These are phyloP conservation scores for Leishmania aethiopica DNA, from an alignment of 208 protist species.

Conservation along the genomic window DNA sequence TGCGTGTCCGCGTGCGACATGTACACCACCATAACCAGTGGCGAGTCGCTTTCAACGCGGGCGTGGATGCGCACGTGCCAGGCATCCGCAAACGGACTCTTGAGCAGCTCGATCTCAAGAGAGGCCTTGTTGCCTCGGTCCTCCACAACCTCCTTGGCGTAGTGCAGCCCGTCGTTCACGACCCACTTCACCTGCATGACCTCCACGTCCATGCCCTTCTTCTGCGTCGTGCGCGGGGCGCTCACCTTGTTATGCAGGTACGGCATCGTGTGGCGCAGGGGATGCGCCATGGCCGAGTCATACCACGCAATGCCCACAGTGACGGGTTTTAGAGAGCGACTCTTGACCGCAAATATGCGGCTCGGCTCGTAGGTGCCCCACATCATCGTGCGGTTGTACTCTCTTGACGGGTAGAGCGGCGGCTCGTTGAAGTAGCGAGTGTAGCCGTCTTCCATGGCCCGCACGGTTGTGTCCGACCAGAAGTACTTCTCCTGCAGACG, in stretches of 20 bases:
- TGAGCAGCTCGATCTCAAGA: slow-evolving; percentile 81
- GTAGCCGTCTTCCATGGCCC: slow-evolving; percentile 62
- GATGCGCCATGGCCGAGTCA: slow-evolving; percentile 53
- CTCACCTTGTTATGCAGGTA: slow-evolving; percentile 75
- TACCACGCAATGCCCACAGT: slow-evolving; percentile 86
- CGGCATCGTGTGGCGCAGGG: slow-evolving; percentile 67
- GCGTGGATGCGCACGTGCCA: slow-evolving; percentile 87
- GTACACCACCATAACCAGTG: slow-evolving; percentile 70
- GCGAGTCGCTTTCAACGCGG: slow-evolving; percentile 36
- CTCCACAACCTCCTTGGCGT: slow-evolving; percentile 64
- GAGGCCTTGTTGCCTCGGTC: slow-evolving; percentile 49
- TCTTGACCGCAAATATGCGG: slow-evolving; percentile 83
- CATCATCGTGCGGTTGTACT: slow-evolving; percentile 75
- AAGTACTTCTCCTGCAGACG: slow-evolving; percentile 53
- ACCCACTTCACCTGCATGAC: slow-evolving; percentile 73
- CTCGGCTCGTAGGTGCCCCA: slow-evolving; percentile 90
- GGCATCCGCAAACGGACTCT: slow-evolving; percentile 72
- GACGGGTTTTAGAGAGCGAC: slow-evolving; percentile 57
- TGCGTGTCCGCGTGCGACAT: slow-evolving; percentile 52
- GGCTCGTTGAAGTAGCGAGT: slow-evolving; percentile 56
- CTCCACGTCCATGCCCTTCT: slow-evolving; percentile 42
- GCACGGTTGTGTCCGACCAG: slow-evolving; percentile 51
- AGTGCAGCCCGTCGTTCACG: slow-evolving; percentile 80
- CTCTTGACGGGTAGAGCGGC: slow-evolving; percentile 63
- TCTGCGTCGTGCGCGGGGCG: slow-evolving; percentile 39